A percentile compares a stretch with the other conserved stretches of the same genome.
Conservation (phyloP, 805 yeast species). For the Nakazawaea laoshanensis region DNA sequence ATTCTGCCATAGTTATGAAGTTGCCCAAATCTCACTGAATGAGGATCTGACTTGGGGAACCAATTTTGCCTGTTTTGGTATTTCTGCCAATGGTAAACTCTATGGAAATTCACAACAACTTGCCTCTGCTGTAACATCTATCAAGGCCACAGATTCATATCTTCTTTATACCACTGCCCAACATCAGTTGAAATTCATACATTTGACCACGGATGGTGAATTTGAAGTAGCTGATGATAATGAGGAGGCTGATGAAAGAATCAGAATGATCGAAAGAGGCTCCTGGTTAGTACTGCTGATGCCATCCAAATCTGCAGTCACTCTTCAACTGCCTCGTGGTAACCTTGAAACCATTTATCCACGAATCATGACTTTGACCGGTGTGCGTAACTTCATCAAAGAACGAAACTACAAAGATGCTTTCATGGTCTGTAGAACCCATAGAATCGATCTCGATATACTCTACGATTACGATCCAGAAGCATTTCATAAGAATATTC, state of each 20-base stretch:
- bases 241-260: conserved; percentile 58
- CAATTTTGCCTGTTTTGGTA: conserved; percentile 51
- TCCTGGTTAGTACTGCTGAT: conserved; percentile 74
- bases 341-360: conserved; percentile 92
- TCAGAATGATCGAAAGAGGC: conserved; percentile 86
- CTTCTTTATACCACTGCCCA: conserved; percentile 84
- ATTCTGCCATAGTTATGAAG: conserved; percentile 55
- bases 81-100: conserved; percentile 68
- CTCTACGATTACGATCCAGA: conserved; percentile 81
- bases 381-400: conserved; percentile 64
- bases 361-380: conserved; percentile 81
- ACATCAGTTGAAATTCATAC: conserved; percentile 74
- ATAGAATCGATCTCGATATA: conserved; percentile 85
- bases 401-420: conserved; percentile 59
- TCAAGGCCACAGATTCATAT: conserved; percentile 63
- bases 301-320: conserved; percentile 76
- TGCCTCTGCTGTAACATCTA: conserved; percentile 73
- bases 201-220: conserved; percentile 35
- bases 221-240: conserved; percentile 23
- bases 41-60: conserved; percentile 11
- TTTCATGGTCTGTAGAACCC: conserved; percentile 76
- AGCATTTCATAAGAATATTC: conserved; percentile 55
- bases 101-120: conserved; percentile 53
- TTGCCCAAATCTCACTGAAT: conserved; percentile 24
- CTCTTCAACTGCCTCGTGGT: conserved; percentile 93